Evolutionary conservation across 2,329 filamentous ascomycete species (phyloP).

Genomic region (Aspergillus tamarii): DNA sequence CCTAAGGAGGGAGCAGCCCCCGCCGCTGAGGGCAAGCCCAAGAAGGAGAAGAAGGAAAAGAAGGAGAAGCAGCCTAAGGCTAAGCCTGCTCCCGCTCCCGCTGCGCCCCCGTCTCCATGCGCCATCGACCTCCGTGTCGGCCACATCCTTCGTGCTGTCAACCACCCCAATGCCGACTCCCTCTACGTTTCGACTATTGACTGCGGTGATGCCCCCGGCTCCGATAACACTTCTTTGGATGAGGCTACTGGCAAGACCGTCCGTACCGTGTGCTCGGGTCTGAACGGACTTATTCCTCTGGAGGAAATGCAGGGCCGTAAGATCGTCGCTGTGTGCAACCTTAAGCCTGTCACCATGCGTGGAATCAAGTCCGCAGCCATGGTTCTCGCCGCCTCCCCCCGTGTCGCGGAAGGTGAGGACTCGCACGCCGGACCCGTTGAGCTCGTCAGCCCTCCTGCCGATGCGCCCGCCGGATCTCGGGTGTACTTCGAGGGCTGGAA

Average conservation of each 20-base stretch:
- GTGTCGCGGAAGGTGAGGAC: constrained; percentile 76
- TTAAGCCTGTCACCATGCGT: constrained; percentile 99
- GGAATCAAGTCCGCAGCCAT: constrained; percentile 81
- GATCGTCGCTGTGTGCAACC: constrained; percentile 93
- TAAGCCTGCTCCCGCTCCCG: constrained; percentile 69
- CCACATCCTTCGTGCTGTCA: constrained; percentile 93
- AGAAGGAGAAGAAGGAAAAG: constrained; percentile 59
- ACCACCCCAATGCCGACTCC: constrained; percentile 95
- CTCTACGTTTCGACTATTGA: constrained; percentile 95
- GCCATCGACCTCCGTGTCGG: constrained; percentile 95
- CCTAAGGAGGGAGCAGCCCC: constrained; percentile 55
- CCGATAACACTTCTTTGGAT: constrained; percentile 75
- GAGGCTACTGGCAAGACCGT: constrained; percentile 91
- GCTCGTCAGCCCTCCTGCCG: constrained; percentile 81
- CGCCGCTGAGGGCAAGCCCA: constrained; percentile 54
- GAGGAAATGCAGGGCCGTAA: constrained; percentile 97
- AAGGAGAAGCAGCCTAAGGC: constrained; percentile 79
- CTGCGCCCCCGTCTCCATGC: constrained; percentile 77
- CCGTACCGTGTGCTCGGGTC: constrained; percentile 93
- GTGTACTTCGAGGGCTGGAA: constrained; percentile 91
- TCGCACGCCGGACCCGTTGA: constrained; percentile 90
- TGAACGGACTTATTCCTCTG: constrained; percentile 89
- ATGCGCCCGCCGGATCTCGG: constrained; percentile 78
- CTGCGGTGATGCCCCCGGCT: constrained; percentile 82
- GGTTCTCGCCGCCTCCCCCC: constrained; percentile 94